These are phyloP conservation scores for Dendrobium catenatum DNA, from an alignment of 106 monocot genomes.

Conservation along the genomic window DNA sequence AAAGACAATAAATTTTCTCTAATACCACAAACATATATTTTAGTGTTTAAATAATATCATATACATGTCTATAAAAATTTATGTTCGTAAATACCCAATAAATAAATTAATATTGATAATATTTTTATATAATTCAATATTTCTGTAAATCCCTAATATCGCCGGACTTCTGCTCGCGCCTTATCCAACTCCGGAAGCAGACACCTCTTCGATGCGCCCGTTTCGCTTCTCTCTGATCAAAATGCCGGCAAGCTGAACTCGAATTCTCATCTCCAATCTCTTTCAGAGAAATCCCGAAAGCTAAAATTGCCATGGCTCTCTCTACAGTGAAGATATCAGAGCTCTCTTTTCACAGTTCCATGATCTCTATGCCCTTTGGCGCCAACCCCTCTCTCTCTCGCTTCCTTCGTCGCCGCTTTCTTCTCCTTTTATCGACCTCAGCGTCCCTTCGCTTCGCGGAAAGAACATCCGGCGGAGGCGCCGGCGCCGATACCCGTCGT, in stretches of 20 bases:
- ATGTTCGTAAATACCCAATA: too few species aligned
- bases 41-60: too few species aligned
- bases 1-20: too few species aligned
- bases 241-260: neutral
- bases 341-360: slow-evolving; percentile 8
- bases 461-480: neutral
- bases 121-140: too few species aligned
- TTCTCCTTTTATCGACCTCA: slow-evolving; percentile 1
- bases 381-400: neutral
- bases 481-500: neutral
- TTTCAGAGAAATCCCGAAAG: neutral
- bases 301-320: slow-evolving; percentile 5
- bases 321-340: slow-evolving; percentile 6
- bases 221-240: neutral
- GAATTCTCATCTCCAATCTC: neutral
- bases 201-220: neutral
- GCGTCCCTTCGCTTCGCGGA: slow-evolving; percentile 1
- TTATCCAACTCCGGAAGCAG: neutral
- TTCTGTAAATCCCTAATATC: too few species aligned
- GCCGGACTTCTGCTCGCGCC: too few species aligned
- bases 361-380: neutral
- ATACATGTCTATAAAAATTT: too few species aligned
- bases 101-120: too few species aligned
- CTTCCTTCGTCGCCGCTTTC: neutral
- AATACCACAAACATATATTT: too few species aligned